These are phyloP conservation scores for Monilinia aucupariae DNA, from an alignment of 2,329 filamentous ascomycete genomes.

Conservation along the genomic window DNA sequence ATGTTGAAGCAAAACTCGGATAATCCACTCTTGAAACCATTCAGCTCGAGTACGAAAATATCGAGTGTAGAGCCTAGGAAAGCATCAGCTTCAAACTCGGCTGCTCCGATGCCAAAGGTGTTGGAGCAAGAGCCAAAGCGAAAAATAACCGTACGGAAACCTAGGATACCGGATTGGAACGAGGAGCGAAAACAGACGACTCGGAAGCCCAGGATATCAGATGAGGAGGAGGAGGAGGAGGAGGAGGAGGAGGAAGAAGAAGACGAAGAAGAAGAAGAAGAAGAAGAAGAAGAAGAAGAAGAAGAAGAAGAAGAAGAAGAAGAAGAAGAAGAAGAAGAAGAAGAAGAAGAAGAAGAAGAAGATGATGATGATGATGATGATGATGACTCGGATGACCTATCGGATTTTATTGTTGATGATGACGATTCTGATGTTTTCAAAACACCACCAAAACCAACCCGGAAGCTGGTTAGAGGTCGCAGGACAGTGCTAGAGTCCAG, in stretches of 20 bases:
- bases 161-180: background rate
- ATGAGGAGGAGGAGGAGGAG: constrained; percentile 4
- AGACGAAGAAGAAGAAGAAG: constrained; percentile 2
- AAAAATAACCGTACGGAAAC: background rate
- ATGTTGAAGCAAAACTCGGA: constrained; percentile 25
- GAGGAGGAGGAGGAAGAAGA: constrained; percentile 13
- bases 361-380: background rate
- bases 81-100: background rate
- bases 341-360: background rate
- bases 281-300: background rate
- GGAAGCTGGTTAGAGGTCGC: constrained; percentile 29
- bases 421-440: constrained; percentile 25
- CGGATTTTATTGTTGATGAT: constrained; percentile 33
- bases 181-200: background rate
- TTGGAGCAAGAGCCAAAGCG: background rate
- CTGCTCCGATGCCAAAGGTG: background rate
- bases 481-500: constrained; percentile 14
- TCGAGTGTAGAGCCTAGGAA: background rate
- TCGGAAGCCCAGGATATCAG: background rate
- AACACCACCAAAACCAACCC: constrained; percentile 25
- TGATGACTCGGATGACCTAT: constrained; percentile 25
- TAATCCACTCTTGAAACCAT: constrained; percentile 28
- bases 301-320: background rate
- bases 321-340: background rate
- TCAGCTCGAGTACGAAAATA: constrained; percentile 11